Base-by-base conservation (phyloP, 148 eudicot genomes). In the Agrostemma githago region DNA sequence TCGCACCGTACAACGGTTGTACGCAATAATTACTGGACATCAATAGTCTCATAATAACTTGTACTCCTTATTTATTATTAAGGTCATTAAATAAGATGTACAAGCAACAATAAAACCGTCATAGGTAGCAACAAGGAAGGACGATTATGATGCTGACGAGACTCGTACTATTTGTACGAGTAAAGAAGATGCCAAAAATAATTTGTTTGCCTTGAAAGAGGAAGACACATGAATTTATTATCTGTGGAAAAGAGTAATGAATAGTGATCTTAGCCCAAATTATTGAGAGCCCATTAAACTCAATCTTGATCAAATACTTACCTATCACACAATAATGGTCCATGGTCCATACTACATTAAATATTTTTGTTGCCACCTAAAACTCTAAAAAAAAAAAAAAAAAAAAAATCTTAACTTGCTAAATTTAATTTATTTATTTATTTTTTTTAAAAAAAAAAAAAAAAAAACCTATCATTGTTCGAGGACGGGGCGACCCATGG, bases 261-360 rank as follows among this genome's bases (percentile, higher is more conserved):
- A 4, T 39, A 58, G 54, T 41, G 15, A 10, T 39, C 9, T 66
- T 12, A n/a, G 62, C 70, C 70, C 34, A 74, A 74, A 57, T 3
- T 59, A 39, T 66, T 60, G 51, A 74, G 64, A 74, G 64, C 64
- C 66, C 78, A 75, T 60, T 66, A 70, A 26, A 70, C 62, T n/a
- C 72, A 70, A 54, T 11, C 11, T 20, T 6, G 3, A 19, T 16
- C 21, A 48, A 17, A 26, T 26, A 26, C 34, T 26, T 26, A 26
- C 34, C 34, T 26, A 4, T 20, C 72, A 40, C 6, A 68, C 11
- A 59, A 46, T 40, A 20, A 44, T 20, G 34, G 57, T 68, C 56
- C 37, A 43, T 76, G 74, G 74, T 62, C 79, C 70, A 77, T 48
- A 66, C 61, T 48, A 5, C 53, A 63, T 71, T 71, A n/a, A 71